Conservation (phyloP, 2,329 filamentous ascomycete species). For the Cladosporium sp. region DNA sequence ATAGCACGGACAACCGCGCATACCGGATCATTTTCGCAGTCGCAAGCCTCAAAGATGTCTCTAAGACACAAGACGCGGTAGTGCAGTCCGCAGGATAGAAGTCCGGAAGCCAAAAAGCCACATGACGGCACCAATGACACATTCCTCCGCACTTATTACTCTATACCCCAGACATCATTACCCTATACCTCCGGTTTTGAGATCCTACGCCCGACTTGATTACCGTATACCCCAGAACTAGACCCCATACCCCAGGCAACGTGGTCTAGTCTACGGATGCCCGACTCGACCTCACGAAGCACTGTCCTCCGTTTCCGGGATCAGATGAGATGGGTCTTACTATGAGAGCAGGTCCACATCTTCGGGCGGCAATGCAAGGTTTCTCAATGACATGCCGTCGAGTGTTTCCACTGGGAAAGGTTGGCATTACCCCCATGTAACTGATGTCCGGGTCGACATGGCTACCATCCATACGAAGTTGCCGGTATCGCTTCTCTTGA, state of each 20-base stretch:
- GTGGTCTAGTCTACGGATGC: not conserved
- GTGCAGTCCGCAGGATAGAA: not conserved
- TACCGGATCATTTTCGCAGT: not conserved
- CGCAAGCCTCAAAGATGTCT: not conserved
- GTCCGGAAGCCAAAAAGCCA: not conserved
- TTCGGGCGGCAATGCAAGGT: too few species aligned
- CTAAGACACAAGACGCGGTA: not conserved
- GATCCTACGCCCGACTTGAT: not conserved
- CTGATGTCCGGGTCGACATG: too few species aligned
- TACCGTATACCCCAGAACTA: conserved; percentile 4
- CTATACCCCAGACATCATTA: conserved; percentile 5
- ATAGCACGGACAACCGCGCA: not conserved
- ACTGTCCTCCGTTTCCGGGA: not conserved
- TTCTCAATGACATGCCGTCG: too few species aligned
- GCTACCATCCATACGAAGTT: too few species aligned
- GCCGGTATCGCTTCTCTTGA: too few species aligned
- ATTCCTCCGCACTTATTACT: conserved; percentile 3
- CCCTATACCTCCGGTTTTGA: not conserved
- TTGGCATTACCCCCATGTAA: too few species aligned
- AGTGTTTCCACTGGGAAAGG: too few species aligned
- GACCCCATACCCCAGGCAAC: not conserved
- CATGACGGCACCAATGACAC: not conserved
- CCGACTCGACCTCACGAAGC: not conserved
- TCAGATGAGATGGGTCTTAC: not conserved
- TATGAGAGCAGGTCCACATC: too few species aligned